A percentile compares a stretch with the other conserved stretches of the same genome.
phyloP scores from a whole-genome alignment of 2,329 filamentous ascomycete genomes.

The Phialocephala sp. region DNA sequence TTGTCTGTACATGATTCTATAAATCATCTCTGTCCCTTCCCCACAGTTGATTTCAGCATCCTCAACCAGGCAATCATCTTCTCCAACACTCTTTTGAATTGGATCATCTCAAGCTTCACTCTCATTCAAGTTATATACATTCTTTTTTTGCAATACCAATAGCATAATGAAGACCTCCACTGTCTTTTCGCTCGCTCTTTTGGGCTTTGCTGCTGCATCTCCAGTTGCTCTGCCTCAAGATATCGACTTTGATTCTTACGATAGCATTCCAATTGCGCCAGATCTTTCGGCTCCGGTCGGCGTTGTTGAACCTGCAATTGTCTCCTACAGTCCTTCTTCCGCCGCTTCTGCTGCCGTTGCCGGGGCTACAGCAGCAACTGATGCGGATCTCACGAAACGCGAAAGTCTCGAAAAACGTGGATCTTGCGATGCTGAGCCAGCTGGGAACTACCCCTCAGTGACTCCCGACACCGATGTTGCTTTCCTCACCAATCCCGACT shows the following conservation, averaged over 20 bases:
- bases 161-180: conserved; percentile 21
- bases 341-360: conserved; percentile 12
- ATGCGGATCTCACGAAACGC: conserved; percentile 2
- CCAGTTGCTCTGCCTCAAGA: conserved; percentile 23
- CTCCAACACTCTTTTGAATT: not conserved
- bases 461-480: conserved; percentile 43
- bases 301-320: not conserved
- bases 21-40: not conserved
- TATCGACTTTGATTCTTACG: conserved; percentile 23
- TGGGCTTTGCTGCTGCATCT: conserved; percentile 16
- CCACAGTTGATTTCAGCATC: not conserved
- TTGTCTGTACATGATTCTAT: not conserved
- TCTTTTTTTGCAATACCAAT: not conserved
- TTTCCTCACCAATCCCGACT: conserved; percentile 39
- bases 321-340: conserved; percentile 10
- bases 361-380: conserved; percentile 2
- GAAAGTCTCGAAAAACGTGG: conserved; percentile 14
- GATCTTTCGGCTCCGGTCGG: conserved; percentile 17
- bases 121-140: not conserved
- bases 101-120: not conserved
- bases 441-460: conserved; percentile 42
- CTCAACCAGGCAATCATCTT: conserved; percentile 2
- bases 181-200: conserved; percentile 12
- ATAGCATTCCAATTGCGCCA: conserved; percentile 13
- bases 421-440: conserved; percentile 21